Conservation (phyloP, 208 protist species). For the Leishmania aethiopica region DNA sequence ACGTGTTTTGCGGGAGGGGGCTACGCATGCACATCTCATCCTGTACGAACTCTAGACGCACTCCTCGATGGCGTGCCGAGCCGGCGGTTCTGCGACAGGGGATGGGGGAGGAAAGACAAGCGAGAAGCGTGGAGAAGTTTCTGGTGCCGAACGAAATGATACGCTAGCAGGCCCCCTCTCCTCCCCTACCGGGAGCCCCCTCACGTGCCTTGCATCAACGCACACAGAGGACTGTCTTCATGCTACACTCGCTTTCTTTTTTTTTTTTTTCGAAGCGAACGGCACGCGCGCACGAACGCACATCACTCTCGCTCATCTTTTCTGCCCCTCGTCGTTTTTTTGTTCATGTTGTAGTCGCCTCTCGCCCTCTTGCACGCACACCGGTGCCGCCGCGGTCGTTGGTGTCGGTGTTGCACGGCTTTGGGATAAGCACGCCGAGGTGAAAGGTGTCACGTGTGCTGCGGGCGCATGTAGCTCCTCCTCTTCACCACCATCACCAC, state of each 20-base stretch:
- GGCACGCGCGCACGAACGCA: not conserved
- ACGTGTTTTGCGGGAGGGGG: not conserved
- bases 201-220: not conserved
- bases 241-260: not conserved
- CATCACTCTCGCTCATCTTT: not conserved
- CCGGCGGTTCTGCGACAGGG: not conserved
- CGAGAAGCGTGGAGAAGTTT: not conserved
- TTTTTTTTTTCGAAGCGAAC: not conserved
- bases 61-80: not conserved
- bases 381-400: not conserved
- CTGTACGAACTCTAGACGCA: not conserved
- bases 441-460: not conserved
- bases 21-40: not conserved
- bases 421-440: not conserved
- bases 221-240: not conserved
- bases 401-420: not conserved
- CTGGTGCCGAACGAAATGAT: not conserved
- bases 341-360: not conserved
- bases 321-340: not conserved
- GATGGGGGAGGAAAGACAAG: not conserved
- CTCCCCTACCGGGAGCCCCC: not conserved
- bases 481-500: not conserved
- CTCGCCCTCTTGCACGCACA: not conserved
- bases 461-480: not conserved
- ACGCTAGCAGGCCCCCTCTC: not conserved